Evolutionary conservation across 2,329 filamentous ascomycete species (phyloP), one percentile per base, ranked within the genome.

Genomic region (Spiromastix sp.): DNA sequence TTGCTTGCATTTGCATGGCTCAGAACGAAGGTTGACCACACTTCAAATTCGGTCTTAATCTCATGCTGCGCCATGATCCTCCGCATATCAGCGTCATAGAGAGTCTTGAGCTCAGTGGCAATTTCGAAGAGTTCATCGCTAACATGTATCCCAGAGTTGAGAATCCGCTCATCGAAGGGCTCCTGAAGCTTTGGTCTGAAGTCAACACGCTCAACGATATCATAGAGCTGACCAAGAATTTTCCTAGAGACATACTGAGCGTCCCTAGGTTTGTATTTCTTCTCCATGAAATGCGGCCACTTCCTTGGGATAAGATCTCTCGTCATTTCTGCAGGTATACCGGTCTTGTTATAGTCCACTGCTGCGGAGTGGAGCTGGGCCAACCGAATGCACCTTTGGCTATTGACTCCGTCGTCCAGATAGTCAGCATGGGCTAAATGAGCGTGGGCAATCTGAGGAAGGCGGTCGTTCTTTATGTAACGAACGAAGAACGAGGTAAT

Each of bases 341-440:
- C 91, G 1, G 85, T 89, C 62, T 98, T 98, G 29, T 84, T 79
- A 52, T 91, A 98, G 55, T 98, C 91, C 1, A 98, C 91, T 0
- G 91, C 89, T 47, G 79, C 77, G 0, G 91, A 96, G 55, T 98
- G 91, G 2, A 96, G 63, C 6, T 71, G 64, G 2, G 89, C 86
- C 4, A 96, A 67, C 33, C 77, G 64, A 0, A 91, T 60, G 72
- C 87, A 96, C 39, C 71, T 77, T 0, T 64, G 47, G 43, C 79
- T 69, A 45, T 77, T 79, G 1, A 89, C 77, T 0, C 86, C 84
- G 1, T 67, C 52, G 0, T 59, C 48, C 3, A 71, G 61, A 6
- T 47, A 55, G 51, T 98, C 91, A 0, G 85, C 79, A 48, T 74
- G 75, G 1, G 79, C 87, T 12, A 93, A 63, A 58, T 98, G 91